Evolutionary conservation across 2,329 filamentous ascomycete genomes (phyloP).

Genomic region (Penicillium sp.): DNA sequence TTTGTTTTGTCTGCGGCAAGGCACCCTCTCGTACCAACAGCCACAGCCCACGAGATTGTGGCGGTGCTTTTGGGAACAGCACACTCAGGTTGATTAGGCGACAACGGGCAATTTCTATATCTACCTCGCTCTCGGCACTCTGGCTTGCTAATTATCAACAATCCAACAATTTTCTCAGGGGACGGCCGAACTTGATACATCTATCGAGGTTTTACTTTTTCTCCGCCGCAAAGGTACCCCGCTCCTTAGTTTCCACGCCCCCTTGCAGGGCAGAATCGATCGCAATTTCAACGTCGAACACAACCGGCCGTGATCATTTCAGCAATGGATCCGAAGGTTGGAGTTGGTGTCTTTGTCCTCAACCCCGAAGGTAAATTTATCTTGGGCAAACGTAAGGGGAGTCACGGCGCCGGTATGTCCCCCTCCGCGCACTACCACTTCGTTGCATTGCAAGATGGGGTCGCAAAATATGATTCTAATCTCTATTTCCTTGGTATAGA

Average conservation of each 20-base stretch:
- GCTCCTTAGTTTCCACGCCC: constrained; percentile 4
- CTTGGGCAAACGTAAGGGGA: constrained; percentile 53
- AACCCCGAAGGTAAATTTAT: constrained; percentile 49
- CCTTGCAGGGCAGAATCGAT: constrained; percentile 9
- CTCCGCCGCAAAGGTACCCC: constrained; percentile 1
- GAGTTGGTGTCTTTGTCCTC: constrained; percentile 55
- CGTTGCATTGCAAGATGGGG: no score
- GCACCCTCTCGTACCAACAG: background rate
- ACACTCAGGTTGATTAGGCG: background rate
- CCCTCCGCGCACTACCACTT: background rate
- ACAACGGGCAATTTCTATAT: background rate
- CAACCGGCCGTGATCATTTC: background rate
- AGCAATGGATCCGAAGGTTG: constrained; percentile 42
- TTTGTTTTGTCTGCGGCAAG: background rate
- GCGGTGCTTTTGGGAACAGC: background rate
- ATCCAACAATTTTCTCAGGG: background rate
- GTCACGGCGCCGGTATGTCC: constrained; percentile 51
- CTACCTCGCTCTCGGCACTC: no score
- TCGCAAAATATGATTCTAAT: background rate
- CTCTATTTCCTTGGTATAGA: constrained; percentile 41
- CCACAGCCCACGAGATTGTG: background rate
- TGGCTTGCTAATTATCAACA: no score
- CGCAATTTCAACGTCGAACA: background rate
- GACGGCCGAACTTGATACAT: background rate
- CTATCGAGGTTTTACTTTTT: background rate